These are phyloP conservation scores for Bothia castanella DNA, from an alignment of 1,284 basidiomycete species.

Conservation along the genomic window DNA sequence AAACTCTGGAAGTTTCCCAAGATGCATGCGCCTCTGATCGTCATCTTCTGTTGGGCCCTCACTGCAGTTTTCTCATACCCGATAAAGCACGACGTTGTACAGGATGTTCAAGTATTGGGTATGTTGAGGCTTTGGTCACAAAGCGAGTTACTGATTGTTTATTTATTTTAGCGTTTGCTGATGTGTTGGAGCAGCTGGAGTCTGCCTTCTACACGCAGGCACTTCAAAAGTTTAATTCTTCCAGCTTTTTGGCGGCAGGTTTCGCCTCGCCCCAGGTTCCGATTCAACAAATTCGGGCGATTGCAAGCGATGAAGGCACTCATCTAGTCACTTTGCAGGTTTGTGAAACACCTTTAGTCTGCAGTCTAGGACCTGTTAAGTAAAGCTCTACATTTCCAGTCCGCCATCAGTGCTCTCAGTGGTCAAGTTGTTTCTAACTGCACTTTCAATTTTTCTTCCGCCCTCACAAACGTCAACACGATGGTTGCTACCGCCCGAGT, in stretches of 20 bases:
- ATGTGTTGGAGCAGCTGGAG: slow-evolving; percentile 72
- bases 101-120: slow-evolving; percentile 19
- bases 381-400: slow-evolving; percentile 27
- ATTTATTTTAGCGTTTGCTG: slow-evolving; percentile 58
- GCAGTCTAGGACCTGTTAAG: not conserved
- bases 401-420: slow-evolving; percentile 53
- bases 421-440: slow-evolving; percentile 53
- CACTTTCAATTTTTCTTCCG: slow-evolving; percentile 65
- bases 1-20: slow-evolving; percentile 3
- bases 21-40: slow-evolving; percentile 3
- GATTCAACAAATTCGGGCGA: slow-evolving; percentile 58
- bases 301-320: slow-evolving; percentile 60
- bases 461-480: slow-evolving; percentile 61
- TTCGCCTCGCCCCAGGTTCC: slow-evolving; percentile 56
- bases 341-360: slow-evolving; percentile 20
- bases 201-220: slow-evolving; percentile 66
- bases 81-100: not conserved
- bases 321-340: slow-evolving; percentile 57
- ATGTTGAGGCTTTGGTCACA: not conserved
- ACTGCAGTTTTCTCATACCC: slow-evolving; percentile 5
- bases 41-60: not conserved
- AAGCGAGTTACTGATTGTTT: not conserved
- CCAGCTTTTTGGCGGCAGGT: slow-evolving; percentile 68
- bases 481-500: slow-evolving; percentile 74
- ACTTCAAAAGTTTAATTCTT: slow-evolving; percentile 59